Evolutionary conservation across 2,329 filamentous ascomycete genomes (phyloP).

Genomic region (Saccharata proteae): DNA sequence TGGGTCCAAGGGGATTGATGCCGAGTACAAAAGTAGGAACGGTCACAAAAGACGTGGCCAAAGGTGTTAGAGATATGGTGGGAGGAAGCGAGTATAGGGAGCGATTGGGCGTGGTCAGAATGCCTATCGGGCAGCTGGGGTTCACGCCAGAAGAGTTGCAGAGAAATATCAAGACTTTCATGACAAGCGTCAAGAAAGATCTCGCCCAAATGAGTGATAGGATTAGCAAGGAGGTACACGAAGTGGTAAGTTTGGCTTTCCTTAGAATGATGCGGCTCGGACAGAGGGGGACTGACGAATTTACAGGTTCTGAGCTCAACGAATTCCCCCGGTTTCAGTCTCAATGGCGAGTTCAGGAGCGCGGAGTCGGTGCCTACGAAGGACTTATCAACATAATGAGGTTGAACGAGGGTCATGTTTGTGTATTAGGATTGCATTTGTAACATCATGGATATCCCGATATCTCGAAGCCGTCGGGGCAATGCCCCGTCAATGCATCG

Average conservation of each 20-base stretch:
- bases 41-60: slow-evolving; percentile 66
- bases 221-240: slow-evolving; percentile 60
- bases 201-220: slow-evolving; percentile 52
- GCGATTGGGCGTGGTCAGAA: slow-evolving; percentile 66
- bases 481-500: too few relatives aligned
- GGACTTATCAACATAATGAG: slow-evolving; percentile 23
- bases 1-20: slow-evolving; percentile 89
- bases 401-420: too few relatives aligned
- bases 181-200: slow-evolving; percentile 68
- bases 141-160: slow-evolving; percentile 81
- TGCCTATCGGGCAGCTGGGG: slow-evolving; percentile 82
- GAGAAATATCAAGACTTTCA: slow-evolving; percentile 68
- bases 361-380: slow-evolving; percentile 21
- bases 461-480: too few relatives aligned
- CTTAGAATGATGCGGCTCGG: slow-evolving; percentile 33
- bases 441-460: too few relatives aligned
- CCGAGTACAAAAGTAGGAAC: slow-evolving; percentile 80
- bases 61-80: slow-evolving; percentile 67
- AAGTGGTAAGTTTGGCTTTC: slow-evolving; percentile 40
- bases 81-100: slow-evolving; percentile 83
- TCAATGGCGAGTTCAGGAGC: slow-evolving; percentile 67
- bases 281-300: neutral
- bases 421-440: too few relatives aligned
- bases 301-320: slow-evolving; percentile 68
- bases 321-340: slow-evolving; percentile 70